Evolutionary conservation across 1,284 basidiomycete species (phyloP).

Genomic region (Porodaedalea pini): DNA sequence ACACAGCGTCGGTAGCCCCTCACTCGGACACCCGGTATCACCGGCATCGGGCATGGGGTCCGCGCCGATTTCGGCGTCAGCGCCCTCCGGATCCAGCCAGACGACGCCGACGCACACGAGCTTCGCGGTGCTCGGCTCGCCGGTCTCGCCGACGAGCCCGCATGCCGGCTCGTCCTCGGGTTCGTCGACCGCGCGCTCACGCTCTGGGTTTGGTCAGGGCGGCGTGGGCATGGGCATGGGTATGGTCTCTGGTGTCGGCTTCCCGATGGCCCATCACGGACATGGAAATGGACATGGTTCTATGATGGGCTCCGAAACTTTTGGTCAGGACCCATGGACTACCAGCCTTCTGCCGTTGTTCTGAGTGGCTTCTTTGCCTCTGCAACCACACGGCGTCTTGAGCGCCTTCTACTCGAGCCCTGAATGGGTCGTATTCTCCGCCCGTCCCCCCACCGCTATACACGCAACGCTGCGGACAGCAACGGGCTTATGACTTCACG

Average conservation of each 20-base stretch:
- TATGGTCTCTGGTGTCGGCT: not conserved
- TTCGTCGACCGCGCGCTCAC: slow-evolving; percentile 6
- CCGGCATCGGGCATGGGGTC: not conserved
- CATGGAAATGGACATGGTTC: not conserved
- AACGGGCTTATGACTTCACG: slow-evolving; percentile 2
- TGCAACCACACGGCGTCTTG: slow-evolving; percentile 10
- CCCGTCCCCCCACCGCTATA: not conserved
- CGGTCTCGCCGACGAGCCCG: not conserved
- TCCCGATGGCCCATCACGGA: not conserved
- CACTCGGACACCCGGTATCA: slow-evolving; percentile 1
- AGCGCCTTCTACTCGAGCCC: slow-evolving; percentile 7
- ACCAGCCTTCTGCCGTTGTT: slow-evolving; percentile 20
- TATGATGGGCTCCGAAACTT: slow-evolving; percentile 1
- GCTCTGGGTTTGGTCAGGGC: not conserved
- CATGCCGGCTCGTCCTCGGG: slow-evolving; percentile 7
- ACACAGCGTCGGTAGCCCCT: slow-evolving; percentile 1
- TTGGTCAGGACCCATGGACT: slow-evolving; percentile 11
- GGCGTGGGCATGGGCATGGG: not conserved
- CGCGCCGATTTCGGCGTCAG: not conserved
- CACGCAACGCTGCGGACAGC: not conserved
- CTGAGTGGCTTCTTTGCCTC: slow-evolving; percentile 8
- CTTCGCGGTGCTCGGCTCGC: slow-evolving; percentile 2
- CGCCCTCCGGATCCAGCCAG: slow-evolving; percentile 1
- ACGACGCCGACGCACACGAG: slow-evolving; percentile 12
- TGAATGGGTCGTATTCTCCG: not conserved